Base-by-base conservation (phyloP, 176 grass and related monocot genomes). In the Aechmea fasciata region DNA sequence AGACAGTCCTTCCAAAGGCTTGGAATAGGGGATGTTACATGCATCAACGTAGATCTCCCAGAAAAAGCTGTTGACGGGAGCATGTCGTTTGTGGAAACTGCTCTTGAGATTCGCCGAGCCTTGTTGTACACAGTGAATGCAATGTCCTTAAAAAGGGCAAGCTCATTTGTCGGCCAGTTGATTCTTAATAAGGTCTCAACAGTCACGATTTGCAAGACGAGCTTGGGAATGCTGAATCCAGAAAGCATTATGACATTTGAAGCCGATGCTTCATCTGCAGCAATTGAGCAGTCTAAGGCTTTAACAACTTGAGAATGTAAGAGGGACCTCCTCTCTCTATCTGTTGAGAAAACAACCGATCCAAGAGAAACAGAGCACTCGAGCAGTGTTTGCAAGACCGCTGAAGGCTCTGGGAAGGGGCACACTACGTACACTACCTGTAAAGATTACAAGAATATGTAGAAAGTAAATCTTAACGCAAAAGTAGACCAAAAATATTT, bases 111-210 rank as follows among this genome's bases (percentile, higher is more conserved):
- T 57, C 94, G 87, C 41, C 94, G 79, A 68, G 87, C 83, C 79
- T 99, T 99, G 63, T 90, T 93, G 66, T 99, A 93, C 25, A 99
- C 87, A 68, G 94, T 99, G 73, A 99, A 99, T 57, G 89, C 94
- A 50, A 99, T 99, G 65, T 99, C 94, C 74, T 93, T 99, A 65
- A 99, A 85, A 85, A 90, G 69, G 67, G 84, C 68, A 78, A 90
- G 86, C 68, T 99, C 94, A 79, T 92, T 85, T 53, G 57, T 87
- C 74, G 89, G 87, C 71, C 77, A 85, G 79, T 99, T 77, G 70
- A 90, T 71, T 78, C 82, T 83, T 52, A 99, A 71, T 69, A 99
- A 78, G 50, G 84, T 85, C 71, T 93, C 87, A 64, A 99, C 78
- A 72, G 89, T 85, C 50, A 99, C 87, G 69, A 99, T 88, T 72